Percentiles rank a stretch among this genome's conserved stretches.
Conservation (phyloP, 192 early-diverging fungal species). For the Entrophospora sp. region DNA sequence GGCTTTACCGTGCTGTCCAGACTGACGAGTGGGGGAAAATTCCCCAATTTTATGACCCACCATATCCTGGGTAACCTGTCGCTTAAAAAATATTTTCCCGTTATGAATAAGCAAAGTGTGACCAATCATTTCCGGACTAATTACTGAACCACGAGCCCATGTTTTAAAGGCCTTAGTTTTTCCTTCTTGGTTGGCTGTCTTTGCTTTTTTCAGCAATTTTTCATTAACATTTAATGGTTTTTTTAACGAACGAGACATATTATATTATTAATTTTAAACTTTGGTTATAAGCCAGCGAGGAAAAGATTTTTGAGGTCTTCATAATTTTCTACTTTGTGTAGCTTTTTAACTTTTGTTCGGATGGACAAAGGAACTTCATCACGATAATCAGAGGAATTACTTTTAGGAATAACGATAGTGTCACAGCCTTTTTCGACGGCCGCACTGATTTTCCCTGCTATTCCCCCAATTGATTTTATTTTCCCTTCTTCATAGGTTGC, state of each 20-base stretch:
- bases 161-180: background rate
- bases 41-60: background rate
- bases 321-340: no score
- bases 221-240: background rate
- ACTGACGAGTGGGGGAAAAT: background rate
- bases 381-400: no score
- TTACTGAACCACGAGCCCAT: background rate
- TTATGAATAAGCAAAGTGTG: slow-evolving; percentile 6
- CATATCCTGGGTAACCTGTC: background rate
- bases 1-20: background rate
- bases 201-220: background rate
- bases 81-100: background rate
- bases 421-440: no score
- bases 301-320: no score
- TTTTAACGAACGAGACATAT: background rate
- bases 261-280: no score
- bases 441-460: no score
- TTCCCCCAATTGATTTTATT: no score
- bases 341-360: no score
- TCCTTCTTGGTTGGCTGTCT: background rate
- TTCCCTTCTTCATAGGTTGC: no score
- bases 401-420: no score
- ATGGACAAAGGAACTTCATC: no score
- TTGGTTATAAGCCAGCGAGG: no score
- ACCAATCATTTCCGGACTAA: slow-evolving; percentile 9